Base-by-base conservation (phyloP, 768 basidiomycete genomes). In the Macrocybe gigantea region DNA sequence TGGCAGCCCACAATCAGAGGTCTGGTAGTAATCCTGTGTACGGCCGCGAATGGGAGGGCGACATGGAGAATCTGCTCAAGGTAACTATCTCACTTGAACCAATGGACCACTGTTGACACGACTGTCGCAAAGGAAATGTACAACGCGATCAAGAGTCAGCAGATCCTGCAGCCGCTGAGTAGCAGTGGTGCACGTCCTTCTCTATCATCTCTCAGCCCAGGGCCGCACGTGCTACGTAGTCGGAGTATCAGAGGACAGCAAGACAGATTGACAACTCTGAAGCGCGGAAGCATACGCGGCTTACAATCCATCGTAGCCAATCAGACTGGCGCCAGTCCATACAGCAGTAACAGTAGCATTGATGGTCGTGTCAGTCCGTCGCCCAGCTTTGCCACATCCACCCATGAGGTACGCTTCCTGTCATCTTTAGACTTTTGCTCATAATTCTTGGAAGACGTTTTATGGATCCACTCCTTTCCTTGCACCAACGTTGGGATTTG, bases 341-440 rank as follows among this genome's bases (percentile, higher is more conserved):
- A 92, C 58, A 89, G 88, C 57, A 89, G 85, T 56, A 85, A 81
- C 56, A 85, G 83, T 62, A 87, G 82, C 55, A 78, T 86, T 49
- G 90, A 94, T 58, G 93, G 95, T 1, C 79, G 93, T 15, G 76
- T 85, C n/a, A 96, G 93, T 61, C 96, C 95, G 5, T 89, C 94
- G 3, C 93, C 94, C 2, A 96, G 93, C 63, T 93, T 87, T 60
- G 85, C 91, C 2, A 93, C 92, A 5, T 94, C 89, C 12, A 79
- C 90, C 3, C 79, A 90, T 60, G 94, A 96, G 56, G 87, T 86
- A 55, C 48, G 5, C 37, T 46, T 44, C 40, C 43, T 22, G 32
- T 35, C 6, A 30, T 29, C 14, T 42, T 12, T 33, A 13, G 43
- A 31, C 44, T 37, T 49, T 38, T 39, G 51, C 15, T 49, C 7